Evolutionary conservation across 176 grass and related monocot species (phyloP).

Genomic region (Sorghum bicolor): DNA sequence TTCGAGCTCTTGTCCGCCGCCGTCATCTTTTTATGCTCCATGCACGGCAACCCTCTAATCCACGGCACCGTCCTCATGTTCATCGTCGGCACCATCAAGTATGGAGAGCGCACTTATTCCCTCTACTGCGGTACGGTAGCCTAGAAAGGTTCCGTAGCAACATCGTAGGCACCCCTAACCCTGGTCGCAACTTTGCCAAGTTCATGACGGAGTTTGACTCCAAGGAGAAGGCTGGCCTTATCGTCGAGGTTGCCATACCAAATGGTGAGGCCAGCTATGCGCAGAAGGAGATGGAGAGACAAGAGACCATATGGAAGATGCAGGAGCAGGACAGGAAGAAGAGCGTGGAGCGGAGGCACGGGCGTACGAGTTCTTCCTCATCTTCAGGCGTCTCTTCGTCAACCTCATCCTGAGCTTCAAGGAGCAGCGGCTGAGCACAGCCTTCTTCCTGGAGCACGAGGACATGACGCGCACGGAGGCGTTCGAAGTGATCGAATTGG

Average conservation of each 20-base stretch:
- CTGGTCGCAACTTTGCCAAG: too few relatives aligned
- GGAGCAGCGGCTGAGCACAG: not conserved
- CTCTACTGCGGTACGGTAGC: too few relatives aligned
- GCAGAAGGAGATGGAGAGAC: too few relatives aligned
- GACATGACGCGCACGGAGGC: not conserved
- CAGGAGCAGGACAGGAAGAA: too few relatives aligned
- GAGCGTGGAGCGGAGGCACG: too few relatives aligned
- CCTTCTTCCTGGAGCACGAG: not conserved
- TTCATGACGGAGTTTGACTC: too few relatives aligned
- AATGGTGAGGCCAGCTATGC: too few relatives aligned
- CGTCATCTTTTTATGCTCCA: not conserved
- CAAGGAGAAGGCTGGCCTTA: too few relatives aligned
- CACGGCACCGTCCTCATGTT: not conserved
- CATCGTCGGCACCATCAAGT: not conserved
- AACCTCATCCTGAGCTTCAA: not conserved
- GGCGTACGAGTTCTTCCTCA: not conserved
- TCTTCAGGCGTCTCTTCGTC: not conserved
- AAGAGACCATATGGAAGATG: too few relatives aligned
- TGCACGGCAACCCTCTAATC: not conserved
- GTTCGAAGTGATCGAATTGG: slow-evolving; percentile 43
- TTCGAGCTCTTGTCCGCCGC: not conserved
- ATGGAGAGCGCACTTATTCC: too few relatives aligned
- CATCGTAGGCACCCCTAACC: too few relatives aligned
- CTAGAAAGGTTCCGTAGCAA: fast-evolving
- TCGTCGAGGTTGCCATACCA: too few relatives aligned